Evolutionary conservation across 2,329 filamentous ascomycete genomes (phyloP), one percentile per base, ranked within the genome.

Genomic region (Colletotrichum neosansevieriae): DNA sequence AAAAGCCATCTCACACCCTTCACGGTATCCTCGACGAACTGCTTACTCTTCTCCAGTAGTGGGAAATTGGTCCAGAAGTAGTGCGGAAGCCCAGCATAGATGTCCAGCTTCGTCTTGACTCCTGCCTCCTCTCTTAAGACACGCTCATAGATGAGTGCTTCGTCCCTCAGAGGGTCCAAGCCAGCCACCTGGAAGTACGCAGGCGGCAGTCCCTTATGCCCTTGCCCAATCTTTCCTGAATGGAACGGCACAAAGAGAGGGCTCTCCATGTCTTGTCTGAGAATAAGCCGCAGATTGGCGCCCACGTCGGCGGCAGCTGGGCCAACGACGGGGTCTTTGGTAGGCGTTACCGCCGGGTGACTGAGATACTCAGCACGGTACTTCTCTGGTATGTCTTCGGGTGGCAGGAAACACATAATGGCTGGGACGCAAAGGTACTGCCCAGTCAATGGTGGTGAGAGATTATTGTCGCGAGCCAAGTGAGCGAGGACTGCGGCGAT

Each of bases 141-240:
- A 44, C 79, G 74, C 70, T 86, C 85, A 70, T 87, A 88, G 0
- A 88, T 81, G 51, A 88, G 69, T 0, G 77, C 83, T 61, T 88
- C 86, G 66, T 89, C 86, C 4, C 86, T 75, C 3, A 85, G 70
- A 0, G 81, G 81, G 72, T 88, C 86, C 66, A 83, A 67, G 11
- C 85, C 86, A 68, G 79, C 81, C 0, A 86, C 77, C 71, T 86
- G 84, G 1, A 88, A 75, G 72, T 68, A 68, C 4, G 54, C 60
- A 32, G 60, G 60, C n/a, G 60, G 60, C n/a, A 68, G 12, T 1
- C 65, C 60, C 12, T 34, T 49, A 21, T 68, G 65, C 4, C 65
- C 65, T 15, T 65, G 19, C 1, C 54, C 60, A 4, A 34, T 36
- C 17, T 19, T 49, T 1, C 65, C 60, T 13, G 11, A 47, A n/a